Base-by-base conservation (phyloP, 805 yeast genomes). In the Kluyveromyces starmeri region DNA sequence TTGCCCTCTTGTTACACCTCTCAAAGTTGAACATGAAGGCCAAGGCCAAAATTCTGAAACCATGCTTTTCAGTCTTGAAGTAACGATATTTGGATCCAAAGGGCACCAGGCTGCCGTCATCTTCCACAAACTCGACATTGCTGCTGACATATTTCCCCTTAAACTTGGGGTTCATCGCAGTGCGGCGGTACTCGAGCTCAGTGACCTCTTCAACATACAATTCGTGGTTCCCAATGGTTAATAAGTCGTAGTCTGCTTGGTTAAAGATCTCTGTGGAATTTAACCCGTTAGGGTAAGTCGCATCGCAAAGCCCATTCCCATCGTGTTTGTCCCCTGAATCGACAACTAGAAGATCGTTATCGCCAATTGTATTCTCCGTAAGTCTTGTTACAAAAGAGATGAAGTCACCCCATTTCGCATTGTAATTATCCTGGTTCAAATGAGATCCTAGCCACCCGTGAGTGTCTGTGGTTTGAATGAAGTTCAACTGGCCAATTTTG, bases 391-490 rank as follows among this genome's bases (percentile, higher is more conserved):
- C 62, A 51, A 89, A 88, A 0, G 88, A 75, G 3, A 82, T 51
- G 40, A 81, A 83, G 50, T 89, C 95, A 7, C 96, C 96, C 95
- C 95, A 89, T 53, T 88, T 83, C 4, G 83, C 92, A 24, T 78
- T 70, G 55, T 78, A 89, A 38, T 73, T 75, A 19, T 70, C 66
- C 55, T 88, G 96, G 44, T 78, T 76, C 25, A 74, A 47, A 61
- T 89, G 98, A 0, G 96, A 96, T 4, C 89, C 77, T 43, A 81
- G 73, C 98, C 98, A 92, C 1, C 92, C 96, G 56, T 92, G 98
- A 2, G 96, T 89, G 50, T 92, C 98, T 1, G 98, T 92, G 1
- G 97, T 88, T 50, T 89, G 97, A 17, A 89, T 49, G 47, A 92
- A 83, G 60, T 92, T 89, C 30, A 92, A 38, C 37, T 78, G 73